Base-by-base conservation (phyloP, 176 grass and related monocot genomes). In the Saccharum spontaneum region DNA sequence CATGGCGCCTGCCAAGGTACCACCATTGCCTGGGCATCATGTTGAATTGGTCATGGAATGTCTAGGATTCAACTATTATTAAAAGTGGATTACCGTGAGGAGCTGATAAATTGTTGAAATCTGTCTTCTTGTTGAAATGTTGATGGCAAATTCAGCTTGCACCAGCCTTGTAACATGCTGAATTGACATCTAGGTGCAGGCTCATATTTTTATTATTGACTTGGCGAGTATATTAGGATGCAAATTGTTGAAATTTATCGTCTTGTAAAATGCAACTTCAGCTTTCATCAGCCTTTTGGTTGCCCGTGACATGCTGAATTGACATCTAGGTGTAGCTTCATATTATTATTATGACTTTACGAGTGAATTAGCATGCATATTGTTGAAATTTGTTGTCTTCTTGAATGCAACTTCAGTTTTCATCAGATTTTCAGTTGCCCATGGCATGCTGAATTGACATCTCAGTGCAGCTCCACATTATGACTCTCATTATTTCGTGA, bases 1-100 rank as follows among this genome's bases (percentile, higher is more conserved):
- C 57, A 48, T 95, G 0, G 89, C 90, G 0, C 84, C 93, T 4
- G 78, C 83, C 20, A 94, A 99, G 97, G 97, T 98, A 93, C 85
- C 18, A 69, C 8, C 64, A 18, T 61, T 65, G 30, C 23, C 33
- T 52, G 1, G 1, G 2, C 6, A 1, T 84, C 64, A 0, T 10
- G 46, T 45, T 26, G 11, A 71, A 1, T 44, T 66, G 49, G 18
- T 8, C 40, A 34, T 11, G 16, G 15, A 75, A 89, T 79, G 6
- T 3, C 34, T 39, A 66, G 11, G 17, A 49, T 79, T 55, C 31
- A 55, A 10, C 0, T 18, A 3, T 0, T 18, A 0, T 63, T 22
- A 48, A 0, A 6, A 43, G 24, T 69, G 12, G 13, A 55, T 80
- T 48, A 18, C 20, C 30, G 16, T 39, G 18, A 11, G 43, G 1